Evolutionary conservation across 2,329 filamentous ascomycete genomes (phyloP), one percentile per base, ranked within the genome.

Genomic region (Cytospora paraplurivora): DNA sequence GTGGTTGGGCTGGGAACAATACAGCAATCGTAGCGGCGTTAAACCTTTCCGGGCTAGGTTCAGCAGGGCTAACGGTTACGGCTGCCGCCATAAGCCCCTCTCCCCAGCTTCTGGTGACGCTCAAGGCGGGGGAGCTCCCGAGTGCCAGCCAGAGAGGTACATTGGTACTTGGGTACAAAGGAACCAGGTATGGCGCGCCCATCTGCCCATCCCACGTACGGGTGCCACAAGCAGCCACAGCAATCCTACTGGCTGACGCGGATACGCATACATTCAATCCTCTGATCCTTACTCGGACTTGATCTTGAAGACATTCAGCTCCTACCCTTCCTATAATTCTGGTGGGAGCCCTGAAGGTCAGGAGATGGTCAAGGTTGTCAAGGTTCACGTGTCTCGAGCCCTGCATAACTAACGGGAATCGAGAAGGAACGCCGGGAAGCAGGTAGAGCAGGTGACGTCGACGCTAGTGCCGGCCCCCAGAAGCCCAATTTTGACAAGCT

Each of bases 61-160:
- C 44, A 47, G 13, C 44, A 47, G 44, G 44, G 51, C 41, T 34
- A 55, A 52, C 53, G 59, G 59, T 52, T 47, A 44, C 47, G 53
- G 51, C 59, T 61, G 54, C 59, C 51, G 51, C 59, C 34, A 61
- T 47, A 32, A 52, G 59, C 59, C 54, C 51, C 21, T 34, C 47
- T 38, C 59, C 59, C 59, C 59, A 61, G 59, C 59, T 61, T 61
- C 59, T 61, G 53, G 59, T 55, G 59, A 53, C 59, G 44, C 33
- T 55, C 58, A 37, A 49, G 54, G 51, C 41, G 59, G 58, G 58
- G 49, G 49, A 61, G 51, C 51, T 61, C 51, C 44, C 44, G 44
- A 47, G n/a, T 12, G 44, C 41, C 17, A 19, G 44, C n/a, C 21
- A 8, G 21, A 19, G 44, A 19, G 41, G 8, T n/a, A 21, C 27